Evolutionary conservation across 139 green algal species (phyloP).

Genomic region (Chlorella sorokiniana): DNA sequence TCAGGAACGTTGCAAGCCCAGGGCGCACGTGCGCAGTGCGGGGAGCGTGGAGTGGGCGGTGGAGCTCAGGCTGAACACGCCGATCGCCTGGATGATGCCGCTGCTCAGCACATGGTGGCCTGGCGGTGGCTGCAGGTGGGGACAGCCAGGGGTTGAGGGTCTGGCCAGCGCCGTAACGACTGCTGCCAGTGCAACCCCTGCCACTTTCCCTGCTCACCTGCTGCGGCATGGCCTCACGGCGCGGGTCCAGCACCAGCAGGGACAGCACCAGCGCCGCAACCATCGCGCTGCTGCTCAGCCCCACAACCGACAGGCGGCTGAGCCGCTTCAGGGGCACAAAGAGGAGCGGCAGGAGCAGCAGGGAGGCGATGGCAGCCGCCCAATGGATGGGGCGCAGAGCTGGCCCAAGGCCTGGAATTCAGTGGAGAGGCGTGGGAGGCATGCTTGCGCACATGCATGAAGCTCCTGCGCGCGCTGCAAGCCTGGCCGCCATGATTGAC

Average conservation of each 20-base stretch:
- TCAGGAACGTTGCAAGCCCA: not conserved
- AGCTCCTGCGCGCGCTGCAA: no score
- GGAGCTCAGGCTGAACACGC: slow-evolving; percentile 58
- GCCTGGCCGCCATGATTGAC: no score
- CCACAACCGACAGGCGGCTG: slow-evolving; percentile 42
- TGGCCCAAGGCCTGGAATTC: slow-evolving; percentile 17
- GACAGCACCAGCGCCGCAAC: slow-evolving; percentile 36
- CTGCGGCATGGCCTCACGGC: slow-evolving; percentile 19
- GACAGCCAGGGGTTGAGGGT: not conserved
- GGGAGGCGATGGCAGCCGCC: slow-evolving; percentile 4
- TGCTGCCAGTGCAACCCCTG: no score
- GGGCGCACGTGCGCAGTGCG: slow-evolving; percentile 40
- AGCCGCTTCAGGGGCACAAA: slow-evolving; percentile 37
- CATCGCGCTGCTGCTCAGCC: slow-evolving; percentile 33
- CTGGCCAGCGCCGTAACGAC: not conserved
- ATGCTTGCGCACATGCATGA: not conserved
- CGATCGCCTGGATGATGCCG: slow-evolving; percentile 44
- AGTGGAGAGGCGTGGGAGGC: not conserved
- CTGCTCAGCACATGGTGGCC: slow-evolving; percentile 5
- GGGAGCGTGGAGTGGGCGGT: slow-evolving; percentile 64
- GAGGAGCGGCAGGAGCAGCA: slow-evolving; percentile 38
- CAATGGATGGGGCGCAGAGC: slow-evolving; percentile 19
- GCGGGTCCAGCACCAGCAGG: slow-evolving; percentile 43
- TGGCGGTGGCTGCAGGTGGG: slow-evolving; percentile 16
- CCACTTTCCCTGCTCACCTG: slow-evolving; percentile 32